Evolutionary conservation across 768 basidiomycete species (phyloP).

Genomic region (Lactarius hatsudake): DNA sequence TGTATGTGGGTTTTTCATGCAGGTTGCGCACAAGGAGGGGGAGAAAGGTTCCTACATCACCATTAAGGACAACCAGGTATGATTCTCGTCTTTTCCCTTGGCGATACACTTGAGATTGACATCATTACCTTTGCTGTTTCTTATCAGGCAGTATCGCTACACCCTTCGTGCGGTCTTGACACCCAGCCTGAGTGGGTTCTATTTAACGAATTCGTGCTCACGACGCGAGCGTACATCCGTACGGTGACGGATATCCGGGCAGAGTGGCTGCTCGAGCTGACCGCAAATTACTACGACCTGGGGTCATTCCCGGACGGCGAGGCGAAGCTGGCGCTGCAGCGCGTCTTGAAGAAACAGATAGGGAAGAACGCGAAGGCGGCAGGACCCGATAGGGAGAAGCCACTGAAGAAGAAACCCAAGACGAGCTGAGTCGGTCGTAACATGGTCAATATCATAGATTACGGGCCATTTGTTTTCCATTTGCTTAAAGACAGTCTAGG

Average conservation of each 20-base stretch:
- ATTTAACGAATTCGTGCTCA: constrained; percentile 94
- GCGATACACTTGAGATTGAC: not conserved
- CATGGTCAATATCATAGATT: not conserved
- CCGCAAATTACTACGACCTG: constrained; percentile 68
- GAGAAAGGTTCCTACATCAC: constrained; percentile 87
- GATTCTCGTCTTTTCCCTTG: constrained; percentile 22
- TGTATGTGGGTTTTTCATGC: constrained; percentile 97
- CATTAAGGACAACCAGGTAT: constrained; percentile 90
- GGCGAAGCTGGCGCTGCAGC: constrained; percentile 51
- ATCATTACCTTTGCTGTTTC: not conserved
- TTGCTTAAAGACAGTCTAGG: not conserved
- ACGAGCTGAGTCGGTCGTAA: not conserved
- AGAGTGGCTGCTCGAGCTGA: constrained; percentile 78
- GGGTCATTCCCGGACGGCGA: constrained; percentile 63
- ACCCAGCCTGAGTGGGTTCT: constrained; percentile 89
- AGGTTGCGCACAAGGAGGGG: constrained; percentile 92
- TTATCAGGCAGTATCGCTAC: constrained; percentile 64
- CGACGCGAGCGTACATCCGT: constrained; percentile 84
- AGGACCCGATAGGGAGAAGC: not conserved
- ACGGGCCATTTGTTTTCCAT: not conserved
- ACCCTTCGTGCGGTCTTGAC: constrained; percentile 86
- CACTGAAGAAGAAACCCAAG: constrained; percentile 12
- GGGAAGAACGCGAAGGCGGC: constrained; percentile 1
- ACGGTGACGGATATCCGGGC: constrained; percentile 84
- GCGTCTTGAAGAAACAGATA: constrained; percentile 15